Conservation (phyloP, 495 filamentous ascomycete species). For the Zalerion maritima region DNA sequence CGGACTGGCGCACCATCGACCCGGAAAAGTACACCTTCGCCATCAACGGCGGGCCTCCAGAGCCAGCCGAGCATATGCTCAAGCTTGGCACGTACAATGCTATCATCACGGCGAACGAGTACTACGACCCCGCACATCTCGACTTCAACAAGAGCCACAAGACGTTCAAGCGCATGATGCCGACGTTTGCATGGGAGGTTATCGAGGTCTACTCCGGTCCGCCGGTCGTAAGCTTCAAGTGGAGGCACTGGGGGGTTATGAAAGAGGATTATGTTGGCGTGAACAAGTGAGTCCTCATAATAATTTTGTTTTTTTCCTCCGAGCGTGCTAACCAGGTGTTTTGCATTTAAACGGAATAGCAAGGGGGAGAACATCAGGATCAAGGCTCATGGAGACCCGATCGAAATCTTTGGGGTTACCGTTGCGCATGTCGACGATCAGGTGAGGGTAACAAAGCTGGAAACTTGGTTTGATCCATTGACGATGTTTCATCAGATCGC, state of each 20-base stretch:
- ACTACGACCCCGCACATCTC: slow-evolving; percentile 42
- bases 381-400: slow-evolving; percentile 35
- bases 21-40: slow-evolving; percentile 39
- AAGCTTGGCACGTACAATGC: slow-evolving; percentile 54
- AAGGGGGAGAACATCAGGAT: slow-evolving; percentile 44
- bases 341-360: slow-evolving; percentile 14
- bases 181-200: slow-evolving; percentile 56
- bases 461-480: slow-evolving; percentile 50
- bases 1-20: slow-evolving; percentile 52
- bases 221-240: slow-evolving; percentile 43
- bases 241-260: slow-evolving; percentile 53
- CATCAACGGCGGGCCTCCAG: slow-evolving; percentile 42
- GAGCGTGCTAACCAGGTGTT: slow-evolving; percentile 1
- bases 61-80: slow-evolving; percentile 49
- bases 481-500: slow-evolving; percentile 57
- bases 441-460: slow-evolving; percentile 37
- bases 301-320: slow-evolving; percentile 1
- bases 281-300: slow-evolving; percentile 33
- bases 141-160: slow-evolving; percentile 48
- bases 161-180: slow-evolving; percentile 57
- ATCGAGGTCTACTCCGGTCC: slow-evolving; percentile 48
- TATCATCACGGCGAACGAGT: slow-evolving; percentile 43
- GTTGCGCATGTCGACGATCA: slow-evolving; percentile 45
- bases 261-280: slow-evolving; percentile 47
- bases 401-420: slow-evolving; percentile 38